phyloP scores from a whole-genome alignment of 2,329 filamentous ascomycete genomes.

The Aspergillus hiratsukae region DNA sequence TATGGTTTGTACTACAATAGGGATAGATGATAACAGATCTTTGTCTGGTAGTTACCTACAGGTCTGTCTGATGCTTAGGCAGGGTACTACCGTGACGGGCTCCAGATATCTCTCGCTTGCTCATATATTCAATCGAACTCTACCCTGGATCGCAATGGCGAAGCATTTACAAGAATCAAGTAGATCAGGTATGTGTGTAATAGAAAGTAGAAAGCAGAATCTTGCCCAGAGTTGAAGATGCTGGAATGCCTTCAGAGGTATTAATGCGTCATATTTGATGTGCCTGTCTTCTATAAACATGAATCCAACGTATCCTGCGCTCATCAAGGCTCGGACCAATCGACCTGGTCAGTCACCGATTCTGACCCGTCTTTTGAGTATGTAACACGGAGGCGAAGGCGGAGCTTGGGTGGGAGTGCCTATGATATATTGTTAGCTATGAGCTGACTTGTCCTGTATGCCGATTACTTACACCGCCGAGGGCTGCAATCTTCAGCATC shows the following conservation, averaged over 20 bases:
- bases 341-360: slow-evolving; percentile 83
- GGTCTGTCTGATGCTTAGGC: too few species aligned
- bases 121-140: neutral
- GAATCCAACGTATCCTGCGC: slow-evolving; percentile 7
- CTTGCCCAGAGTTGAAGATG: neutral
- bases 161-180: neutral
- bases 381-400: slow-evolving; percentile 78
- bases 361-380: slow-evolving; percentile 68
- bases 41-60: too few species aligned
- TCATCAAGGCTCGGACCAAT: slow-evolving; percentile 76
- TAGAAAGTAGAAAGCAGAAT: neutral
- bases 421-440: slow-evolving; percentile 40
- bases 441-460: slow-evolving; percentile 1
- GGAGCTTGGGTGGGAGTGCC: slow-evolving; percentile 65
- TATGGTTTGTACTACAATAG: too few species aligned
- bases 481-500: slow-evolving; percentile 78
- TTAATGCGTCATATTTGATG: neutral
- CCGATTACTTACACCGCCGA: slow-evolving; percentile 73
- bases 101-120: too few species aligned
- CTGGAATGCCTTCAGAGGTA: neutral
- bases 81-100: too few species aligned
- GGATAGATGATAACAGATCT: too few species aligned
- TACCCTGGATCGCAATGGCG: neutral
- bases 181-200: neutral
- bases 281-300: neutral